phyloP scores from a whole-genome alignment of 495 filamentous ascomycete genomes.

The Podospora tetraspora region DNA sequence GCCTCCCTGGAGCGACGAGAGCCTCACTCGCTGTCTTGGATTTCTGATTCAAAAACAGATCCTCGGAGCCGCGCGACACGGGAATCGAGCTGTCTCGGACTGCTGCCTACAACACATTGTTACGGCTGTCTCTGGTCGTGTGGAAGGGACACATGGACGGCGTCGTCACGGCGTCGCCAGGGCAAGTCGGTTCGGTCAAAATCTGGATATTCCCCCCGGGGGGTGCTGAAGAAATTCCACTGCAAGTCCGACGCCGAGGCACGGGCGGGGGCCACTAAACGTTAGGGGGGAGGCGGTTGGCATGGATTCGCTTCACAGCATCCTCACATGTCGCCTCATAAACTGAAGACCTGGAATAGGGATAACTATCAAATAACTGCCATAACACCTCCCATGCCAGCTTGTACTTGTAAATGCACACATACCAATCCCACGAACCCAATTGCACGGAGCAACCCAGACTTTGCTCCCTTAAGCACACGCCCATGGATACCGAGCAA shows the following conservation, averaged over 20 bases:
- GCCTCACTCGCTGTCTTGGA: neutral
- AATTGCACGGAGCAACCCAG: neutral
- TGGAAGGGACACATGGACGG: neutral
- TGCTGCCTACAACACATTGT: neutral
- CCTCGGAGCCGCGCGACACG: neutral
- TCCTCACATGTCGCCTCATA: neutral
- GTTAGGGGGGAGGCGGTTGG: neutral
- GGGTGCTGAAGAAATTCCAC: no score
- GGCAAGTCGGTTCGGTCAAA: no score
- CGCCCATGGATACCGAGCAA: neutral
- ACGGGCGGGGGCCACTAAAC: neutral
- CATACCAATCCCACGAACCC: neutral
- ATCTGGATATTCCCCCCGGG: no score
- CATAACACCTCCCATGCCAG: slow-evolving; percentile 14
- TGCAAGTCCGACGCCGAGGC: no score
- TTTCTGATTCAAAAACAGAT: neutral
- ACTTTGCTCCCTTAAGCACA: neutral
- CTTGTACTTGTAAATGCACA: slow-evolving; percentile 3
- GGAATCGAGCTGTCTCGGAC: neutral
- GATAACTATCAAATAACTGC: neutral
- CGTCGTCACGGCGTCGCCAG: no score
- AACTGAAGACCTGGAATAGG: neutral
- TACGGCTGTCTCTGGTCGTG: neutral
- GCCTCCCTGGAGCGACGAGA: neutral
- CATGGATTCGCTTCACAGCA: neutral